phyloP scores from a whole-genome alignment of 176 grass and related monocot genomes.

The Hordeum vulgare region DNA sequence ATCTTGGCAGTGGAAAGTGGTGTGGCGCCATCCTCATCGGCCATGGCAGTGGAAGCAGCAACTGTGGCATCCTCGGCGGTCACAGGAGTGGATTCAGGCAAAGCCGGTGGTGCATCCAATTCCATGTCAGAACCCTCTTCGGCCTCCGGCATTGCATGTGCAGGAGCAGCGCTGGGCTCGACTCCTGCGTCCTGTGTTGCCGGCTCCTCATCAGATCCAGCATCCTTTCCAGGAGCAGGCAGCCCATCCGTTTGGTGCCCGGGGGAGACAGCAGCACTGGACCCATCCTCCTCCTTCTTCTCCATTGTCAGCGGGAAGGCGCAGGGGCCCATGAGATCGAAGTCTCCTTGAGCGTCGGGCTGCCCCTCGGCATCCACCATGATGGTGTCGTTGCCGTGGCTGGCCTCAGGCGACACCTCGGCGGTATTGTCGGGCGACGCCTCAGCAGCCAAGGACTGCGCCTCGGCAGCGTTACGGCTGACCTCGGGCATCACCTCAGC shows the following conservation, averaged over 20 bases:
- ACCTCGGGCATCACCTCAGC: too few species aligned
- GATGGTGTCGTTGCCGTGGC: too few species aligned
- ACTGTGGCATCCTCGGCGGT: not conserved
- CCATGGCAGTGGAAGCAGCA: not conserved
- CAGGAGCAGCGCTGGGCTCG: not conserved
- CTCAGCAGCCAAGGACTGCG: too few species aligned
- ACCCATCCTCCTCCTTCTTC: not conserved
- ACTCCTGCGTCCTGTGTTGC: not conserved
- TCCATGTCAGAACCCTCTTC: not conserved
- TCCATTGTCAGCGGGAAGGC: not conserved
- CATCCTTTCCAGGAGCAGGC: not conserved
- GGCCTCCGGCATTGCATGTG: not conserved
- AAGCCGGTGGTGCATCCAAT: not conserved
- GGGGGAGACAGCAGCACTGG: not conserved
- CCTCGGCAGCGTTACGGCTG: too few species aligned
- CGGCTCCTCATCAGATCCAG: not conserved
- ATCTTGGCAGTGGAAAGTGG: not conserved
- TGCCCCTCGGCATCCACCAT: not conserved
- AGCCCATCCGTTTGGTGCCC: not conserved
- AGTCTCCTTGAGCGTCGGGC: not conserved
- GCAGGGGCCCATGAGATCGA: conserved; percentile 5
- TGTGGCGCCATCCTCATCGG: not conserved
- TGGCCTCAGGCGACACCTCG: too few species aligned
- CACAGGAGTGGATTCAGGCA: not conserved
- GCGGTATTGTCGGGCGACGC: too few species aligned